Evolutionary conservation across 1,284 basidiomycete species (phyloP).

Genomic region (Entoloma clypeatum): DNA sequence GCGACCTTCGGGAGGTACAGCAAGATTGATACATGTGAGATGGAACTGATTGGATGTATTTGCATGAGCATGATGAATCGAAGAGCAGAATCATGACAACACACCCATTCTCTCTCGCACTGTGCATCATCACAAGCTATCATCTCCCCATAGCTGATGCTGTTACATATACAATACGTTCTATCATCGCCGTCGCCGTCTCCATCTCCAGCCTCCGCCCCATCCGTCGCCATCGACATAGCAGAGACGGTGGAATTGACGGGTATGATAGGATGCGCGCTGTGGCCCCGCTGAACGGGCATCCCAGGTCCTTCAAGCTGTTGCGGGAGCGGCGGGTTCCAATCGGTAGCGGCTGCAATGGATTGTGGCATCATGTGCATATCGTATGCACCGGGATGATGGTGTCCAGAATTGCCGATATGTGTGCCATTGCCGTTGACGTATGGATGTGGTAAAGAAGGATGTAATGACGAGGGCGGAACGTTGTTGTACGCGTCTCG

Average conservation of each 20-base stretch:
- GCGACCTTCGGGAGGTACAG: conserved; percentile 66
- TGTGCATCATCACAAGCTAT: conserved; percentile 91
- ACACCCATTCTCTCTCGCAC: conserved; percentile 93
- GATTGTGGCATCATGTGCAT: conserved; percentile 26
- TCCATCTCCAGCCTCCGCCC: conserved; percentile 36
- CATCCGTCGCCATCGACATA: conserved; percentile 17
- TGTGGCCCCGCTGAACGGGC: conserved; percentile 51
- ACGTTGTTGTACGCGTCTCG: conserved; percentile 22
- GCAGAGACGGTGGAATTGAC: conserved; percentile 18
- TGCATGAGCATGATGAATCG: conserved; percentile 1
- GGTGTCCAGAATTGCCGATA: conserved; percentile 2
- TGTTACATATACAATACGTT: conserved; percentile 87
- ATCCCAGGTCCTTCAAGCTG: conserved; percentile 74
- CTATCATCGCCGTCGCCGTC: conserved; percentile 66
- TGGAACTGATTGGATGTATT: conserved; percentile 65
- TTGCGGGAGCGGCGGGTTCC: conserved; percentile 42
- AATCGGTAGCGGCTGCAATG: conserved; percentile 29
- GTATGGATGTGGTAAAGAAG: conserved; percentile 28
- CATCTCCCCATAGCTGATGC: conserved; percentile 93
- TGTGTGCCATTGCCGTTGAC: conserved; percentile 21
- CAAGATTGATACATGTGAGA: conserved; percentile 73
- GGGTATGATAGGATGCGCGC: conserved; percentile 29
- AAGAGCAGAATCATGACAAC: conserved; percentile 32
- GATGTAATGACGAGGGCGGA: conserved; percentile 26
- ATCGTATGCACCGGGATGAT: conserved; percentile 29